Base-by-base conservation (phyloP, 345 rosid species). In the Gossypium arboreum region DNA sequence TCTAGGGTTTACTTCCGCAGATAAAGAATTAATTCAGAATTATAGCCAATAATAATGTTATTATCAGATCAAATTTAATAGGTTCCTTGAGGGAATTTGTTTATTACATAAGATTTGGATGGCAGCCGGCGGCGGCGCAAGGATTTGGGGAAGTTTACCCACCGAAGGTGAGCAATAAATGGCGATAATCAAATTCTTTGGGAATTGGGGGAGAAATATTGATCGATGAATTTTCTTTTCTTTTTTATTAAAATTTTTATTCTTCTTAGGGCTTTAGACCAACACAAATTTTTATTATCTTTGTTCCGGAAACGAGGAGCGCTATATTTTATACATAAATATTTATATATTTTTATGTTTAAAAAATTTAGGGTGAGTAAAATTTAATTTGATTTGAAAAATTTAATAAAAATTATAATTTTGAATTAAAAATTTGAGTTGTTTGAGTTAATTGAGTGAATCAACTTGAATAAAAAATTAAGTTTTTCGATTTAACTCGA, bases 1-100 rank as follows among this genome's bases (percentile, higher is more conserved):
- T 64, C 54, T 51, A 74, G 77, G 71, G 43, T 62, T 64, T 65
- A 29, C 16, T 48, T 48, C 29, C 20, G 59, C 18, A 9, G 3
- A 34, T 13, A 50, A 22, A 73, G 4, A 39, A 71, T 8, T 10
- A 55, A 57, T 7, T 39, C 63, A 43, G 39, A 22, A 44, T 45
- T 20, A 44, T 66, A 45, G 4, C 16, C 22, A 6, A 18, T 13
- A 47, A 47, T 47, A 47, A 11, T 47, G 7, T 34, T 34, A 12
- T 10, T 10, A 47, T 47, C 12, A 56, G 4, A 56, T n/a, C 59
- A 55, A 20, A 55, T 7, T 55, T 9, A 54, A 17, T 17, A 54
- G 58, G 8, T 54, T n/a, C 8, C 10, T n/a, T 55, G 2, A 18
- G 25, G 59, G 10, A 56, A 56, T 18, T 16, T 34, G 16, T 11